Evolutionary conservation across 352 stramenopile species (phyloP).

Genomic region (Globisporangium echinulatum): DNA sequence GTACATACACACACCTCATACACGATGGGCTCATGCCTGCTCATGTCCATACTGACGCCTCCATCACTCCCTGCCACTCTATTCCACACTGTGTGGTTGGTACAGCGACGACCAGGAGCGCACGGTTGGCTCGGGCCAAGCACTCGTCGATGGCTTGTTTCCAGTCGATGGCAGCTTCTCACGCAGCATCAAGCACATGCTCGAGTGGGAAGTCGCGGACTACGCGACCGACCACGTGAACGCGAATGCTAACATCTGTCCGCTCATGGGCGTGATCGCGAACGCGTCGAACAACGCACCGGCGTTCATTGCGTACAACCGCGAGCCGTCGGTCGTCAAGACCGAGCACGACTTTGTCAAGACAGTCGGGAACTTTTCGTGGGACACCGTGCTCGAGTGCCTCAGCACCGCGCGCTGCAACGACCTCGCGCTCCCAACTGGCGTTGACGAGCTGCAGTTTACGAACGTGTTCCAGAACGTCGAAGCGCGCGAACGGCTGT

Average conservation of each 20-base stretch:
- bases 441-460: slow-evolving; percentile 68
- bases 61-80: neutral
- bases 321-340: slow-evolving; percentile 34
- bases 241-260: slow-evolving; percentile 71
- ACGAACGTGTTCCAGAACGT: slow-evolving; percentile 74
- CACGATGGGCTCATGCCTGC: neutral
- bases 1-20: neutral
- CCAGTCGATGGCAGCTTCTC: slow-evolving; percentile 43
- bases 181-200: slow-evolving; percentile 49
- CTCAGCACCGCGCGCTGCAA: slow-evolving; percentile 80
- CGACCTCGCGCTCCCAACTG: slow-evolving; percentile 48
- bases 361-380: slow-evolving; percentile 75
- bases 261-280: slow-evolving; percentile 63
- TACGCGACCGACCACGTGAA: slow-evolving; percentile 78
- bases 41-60: neutral
- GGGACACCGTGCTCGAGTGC: slow-evolving; percentile 73
- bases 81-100: neutral
- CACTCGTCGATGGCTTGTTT: slow-evolving; percentile 74
- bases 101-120: slow-evolving; percentile 76
- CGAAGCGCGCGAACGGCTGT: slow-evolving; percentile 53
- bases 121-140: slow-evolving; percentile 77
- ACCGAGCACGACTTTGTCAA: slow-evolving; percentile 54
- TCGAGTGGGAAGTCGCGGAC: slow-evolving; percentile 73
- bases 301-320: slow-evolving; percentile 44
- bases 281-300: slow-evolving; percentile 52